phyloP scores from a whole-genome alignment of 2,329 filamentous ascomycete species.

The Tolypocladium sp. region DNA sequence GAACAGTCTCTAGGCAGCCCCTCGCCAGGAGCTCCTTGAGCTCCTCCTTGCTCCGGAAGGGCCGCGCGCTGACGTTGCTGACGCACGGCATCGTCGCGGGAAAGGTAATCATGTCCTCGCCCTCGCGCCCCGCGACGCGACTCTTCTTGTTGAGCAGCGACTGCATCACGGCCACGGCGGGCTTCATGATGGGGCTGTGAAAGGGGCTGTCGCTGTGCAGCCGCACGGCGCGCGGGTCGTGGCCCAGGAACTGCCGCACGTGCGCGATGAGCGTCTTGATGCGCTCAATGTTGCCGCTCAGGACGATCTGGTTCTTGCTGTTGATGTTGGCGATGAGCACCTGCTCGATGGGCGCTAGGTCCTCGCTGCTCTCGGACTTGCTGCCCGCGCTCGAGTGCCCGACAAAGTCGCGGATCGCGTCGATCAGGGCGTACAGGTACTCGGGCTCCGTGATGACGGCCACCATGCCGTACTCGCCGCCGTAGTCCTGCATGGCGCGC shows the following conservation, averaged over 20 bases:
- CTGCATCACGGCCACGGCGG: constrained; percentile 67
- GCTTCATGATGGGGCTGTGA: constrained; percentile 85
- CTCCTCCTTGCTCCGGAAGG: constrained; percentile 64
- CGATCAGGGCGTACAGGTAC: constrained; percentile 60
- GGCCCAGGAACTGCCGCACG: constrained; percentile 79
- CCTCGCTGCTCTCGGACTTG: constrained; percentile 57
- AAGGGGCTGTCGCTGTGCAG: constrained; percentile 85
- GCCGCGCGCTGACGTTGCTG: constrained; percentile 76
- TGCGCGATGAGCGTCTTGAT: constrained; percentile 78
- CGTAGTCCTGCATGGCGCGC: constrained; percentile 54
- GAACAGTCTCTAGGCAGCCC: constrained; percentile 83
- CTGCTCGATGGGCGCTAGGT: constrained; percentile 70
- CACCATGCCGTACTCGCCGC: constrained; percentile 88
- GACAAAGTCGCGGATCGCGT: constrained; percentile 71
- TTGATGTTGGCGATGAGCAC: constrained; percentile 92
- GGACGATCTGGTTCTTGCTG: constrained; percentile 89
- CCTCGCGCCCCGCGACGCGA: constrained; percentile 40
- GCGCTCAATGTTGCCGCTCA: constrained; percentile 76
- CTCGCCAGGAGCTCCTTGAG: constrained; percentile 71
- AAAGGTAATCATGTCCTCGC: constrained; percentile 61
- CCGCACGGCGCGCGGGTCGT: constrained; percentile 80
- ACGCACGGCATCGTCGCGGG: constrained; percentile 69
- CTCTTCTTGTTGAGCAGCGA: constrained; percentile 54
- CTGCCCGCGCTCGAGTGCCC: constrained; percentile 56
- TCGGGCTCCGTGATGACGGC: constrained; percentile 81